A percentile compares a stretch with the other conserved stretches of the same genome.
These are phyloP conservation scores for Glonium stellatum DNA, from an alignment of 495 filamentous ascomycete species.

Conservation along the genomic window DNA sequence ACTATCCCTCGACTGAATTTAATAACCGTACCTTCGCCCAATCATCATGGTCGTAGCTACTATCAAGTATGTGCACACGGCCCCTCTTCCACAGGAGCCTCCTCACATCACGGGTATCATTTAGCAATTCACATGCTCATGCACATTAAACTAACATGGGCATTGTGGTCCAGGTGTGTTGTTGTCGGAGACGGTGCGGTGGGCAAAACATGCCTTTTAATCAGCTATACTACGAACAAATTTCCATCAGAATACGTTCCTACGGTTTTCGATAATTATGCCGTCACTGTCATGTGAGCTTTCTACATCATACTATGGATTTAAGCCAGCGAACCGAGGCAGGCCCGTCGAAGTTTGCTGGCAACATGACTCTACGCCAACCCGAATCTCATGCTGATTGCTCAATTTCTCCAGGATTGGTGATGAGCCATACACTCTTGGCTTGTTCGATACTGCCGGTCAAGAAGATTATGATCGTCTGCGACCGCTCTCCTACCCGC, in stretches of 20 bases:
- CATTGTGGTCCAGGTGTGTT: constrained; percentile 62
- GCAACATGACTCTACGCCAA: not conserved
- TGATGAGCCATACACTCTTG: constrained; percentile 95
- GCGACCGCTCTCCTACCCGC: constrained; percentile 91
- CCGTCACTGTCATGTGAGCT: constrained; percentile 96
- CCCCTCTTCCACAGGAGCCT: not conserved
- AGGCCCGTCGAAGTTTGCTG: not conserved
- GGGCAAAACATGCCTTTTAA: constrained; percentile 96
- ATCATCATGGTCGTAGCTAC: constrained; percentile 28
- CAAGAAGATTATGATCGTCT: constrained; percentile 99
- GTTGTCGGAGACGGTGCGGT: constrained; percentile 99
- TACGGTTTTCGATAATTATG: constrained; percentile 99
- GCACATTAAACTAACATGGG: not conserved
- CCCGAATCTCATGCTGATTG: not conserved
- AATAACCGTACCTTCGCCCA: not conserved
- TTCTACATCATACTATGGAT: not conserved
- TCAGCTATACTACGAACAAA: constrained; percentile 99
- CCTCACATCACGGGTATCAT: not conserved
- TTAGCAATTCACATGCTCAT: not conserved
- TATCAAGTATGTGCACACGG: constrained; percentile 3
- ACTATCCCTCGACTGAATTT: not conserved
- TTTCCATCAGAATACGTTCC: constrained; percentile 99
- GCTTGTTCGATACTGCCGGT: constrained; percentile 95
- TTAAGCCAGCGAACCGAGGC: not conserved
- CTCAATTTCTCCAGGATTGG: constrained; percentile 67